phyloP scores from a whole-genome alignment of 257 asterid genomes.

The Solanum commersonii region DNA sequence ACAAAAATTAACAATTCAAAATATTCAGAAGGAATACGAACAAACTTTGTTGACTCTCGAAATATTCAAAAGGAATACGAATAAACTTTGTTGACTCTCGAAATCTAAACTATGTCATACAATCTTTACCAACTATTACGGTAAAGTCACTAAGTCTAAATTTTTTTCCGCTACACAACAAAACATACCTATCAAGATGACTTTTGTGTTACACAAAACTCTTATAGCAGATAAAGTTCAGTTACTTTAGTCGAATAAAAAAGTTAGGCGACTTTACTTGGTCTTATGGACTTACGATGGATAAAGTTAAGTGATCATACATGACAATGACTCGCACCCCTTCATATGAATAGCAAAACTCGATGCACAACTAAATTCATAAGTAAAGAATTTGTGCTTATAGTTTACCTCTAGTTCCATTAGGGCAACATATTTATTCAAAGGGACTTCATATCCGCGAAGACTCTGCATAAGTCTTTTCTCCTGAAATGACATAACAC shows the following conservation, averaged over 20 bases:
- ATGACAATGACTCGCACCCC: background rate
- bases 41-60: background rate
- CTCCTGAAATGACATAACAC: slow-evolving; percentile 41
- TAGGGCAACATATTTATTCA: slow-evolving; percentile 68
- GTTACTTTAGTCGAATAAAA: background rate
- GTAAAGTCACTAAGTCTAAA: background rate
- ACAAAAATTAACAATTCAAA: no score
- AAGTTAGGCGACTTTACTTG: background rate
- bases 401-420: slow-evolving; percentile 74
- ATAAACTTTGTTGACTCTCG: background rate
- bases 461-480: slow-evolving; percentile 52
- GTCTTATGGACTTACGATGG: background rate
- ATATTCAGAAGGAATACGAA: no score
- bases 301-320: background rate
- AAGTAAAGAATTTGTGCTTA: background rate
- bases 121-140: background rate
- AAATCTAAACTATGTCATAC: background rate
- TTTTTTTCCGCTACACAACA: background rate
- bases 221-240: background rate
- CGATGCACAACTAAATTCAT: background rate
- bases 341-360: background rate
- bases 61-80: no score
- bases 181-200: background rate
- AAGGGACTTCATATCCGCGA: slow-evolving; percentile 59
- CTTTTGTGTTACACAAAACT: background rate